A percentile compares a stretch with the other conserved stretches of the same genome.
These are phyloP conservation scores for Blepharisma stoltei DNA, from an alignment of 73 alveolate genomes.

Conservation along the genomic window DNA sequence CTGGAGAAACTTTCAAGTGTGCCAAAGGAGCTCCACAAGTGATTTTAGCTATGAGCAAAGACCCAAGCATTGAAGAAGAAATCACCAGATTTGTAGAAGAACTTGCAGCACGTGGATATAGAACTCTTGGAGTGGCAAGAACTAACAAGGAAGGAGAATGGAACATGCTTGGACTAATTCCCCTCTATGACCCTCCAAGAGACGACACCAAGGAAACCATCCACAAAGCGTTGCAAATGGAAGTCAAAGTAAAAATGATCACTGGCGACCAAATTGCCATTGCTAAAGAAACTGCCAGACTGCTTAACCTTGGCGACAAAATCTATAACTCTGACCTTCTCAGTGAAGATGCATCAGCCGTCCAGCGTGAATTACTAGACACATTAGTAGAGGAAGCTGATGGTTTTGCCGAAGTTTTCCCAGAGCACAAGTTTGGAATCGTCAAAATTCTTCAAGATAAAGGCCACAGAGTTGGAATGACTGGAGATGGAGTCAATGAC, in stretches of 20 bases:
- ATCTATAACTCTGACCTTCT: slow-evolving; percentile 12
- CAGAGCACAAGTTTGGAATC: slow-evolving; percentile 32
- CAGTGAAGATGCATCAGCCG: slow-evolving; percentile 22
- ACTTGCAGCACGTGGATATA: slow-evolving; percentile 24
- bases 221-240: slow-evolving; percentile 12
- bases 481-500: slow-evolving; percentile 75
- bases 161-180: slow-evolving; percentile 27
- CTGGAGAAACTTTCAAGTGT: slow-evolving; percentile 25
- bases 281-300: slow-evolving; percentile 53
- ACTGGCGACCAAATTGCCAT: slow-evolving; percentile 59
- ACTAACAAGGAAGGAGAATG: slow-evolving; percentile 6
- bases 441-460: slow-evolving; percentile 24
- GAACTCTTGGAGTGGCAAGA: slow-evolving; percentile 32
- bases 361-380: neutral
- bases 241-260: slow-evolving; percentile 52
- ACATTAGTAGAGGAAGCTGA: slow-evolving; percentile 24
- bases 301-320: slow-evolving; percentile 31
- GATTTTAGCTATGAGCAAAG: slow-evolving; percentile 8
- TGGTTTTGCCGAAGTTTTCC: slow-evolving; percentile 37
- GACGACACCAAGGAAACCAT: slow-evolving; percentile 38
- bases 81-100: slow-evolving; percentile 26
- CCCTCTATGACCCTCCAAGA: slow-evolving; percentile 35
- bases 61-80: slow-evolving; percentile 11
- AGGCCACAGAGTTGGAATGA: slow-evolving; percentile 48
- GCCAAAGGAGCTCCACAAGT: slow-evolving; percentile 37